Evolutionary conservation across 176 grass and related monocot genomes (phyloP).

Genomic region (Puya raimondii): DNA sequence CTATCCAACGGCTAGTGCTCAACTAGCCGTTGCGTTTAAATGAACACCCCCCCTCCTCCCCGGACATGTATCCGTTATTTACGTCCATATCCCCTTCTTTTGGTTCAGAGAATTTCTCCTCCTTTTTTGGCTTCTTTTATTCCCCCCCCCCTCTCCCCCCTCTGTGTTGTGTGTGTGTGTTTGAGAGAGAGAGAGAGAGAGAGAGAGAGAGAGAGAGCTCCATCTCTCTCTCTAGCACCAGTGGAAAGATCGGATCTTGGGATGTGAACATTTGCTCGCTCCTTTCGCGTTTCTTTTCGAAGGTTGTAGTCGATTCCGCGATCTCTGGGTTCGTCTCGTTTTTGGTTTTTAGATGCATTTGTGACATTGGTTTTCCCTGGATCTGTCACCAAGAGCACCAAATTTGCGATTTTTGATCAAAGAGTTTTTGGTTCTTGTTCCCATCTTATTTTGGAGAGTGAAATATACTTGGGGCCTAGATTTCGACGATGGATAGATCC

Average conservation of each 20-base stretch:
- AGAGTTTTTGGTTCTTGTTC: neutral
- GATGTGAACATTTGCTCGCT: neutral
- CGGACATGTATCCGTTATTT: slow-evolving; percentile 31
- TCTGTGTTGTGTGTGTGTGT: neutral
- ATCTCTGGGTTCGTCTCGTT: neutral
- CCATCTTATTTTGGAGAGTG: neutral
- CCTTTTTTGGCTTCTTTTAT: slow-evolving; percentile 10
- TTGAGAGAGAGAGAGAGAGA: slow-evolving; percentile 8
- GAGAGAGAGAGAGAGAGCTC: neutral
- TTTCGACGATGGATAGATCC: slow-evolving; percentile 34
- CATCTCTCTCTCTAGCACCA: slow-evolving; percentile 13
- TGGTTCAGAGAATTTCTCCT: slow-evolving; percentile 3
- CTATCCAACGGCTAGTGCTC: slow-evolving; percentile 23
- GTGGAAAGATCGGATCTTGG: neutral
- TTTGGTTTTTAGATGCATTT: neutral
- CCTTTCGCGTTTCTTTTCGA: too few species aligned
- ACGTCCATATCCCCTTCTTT: neutral
- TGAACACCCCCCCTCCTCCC: neutral
- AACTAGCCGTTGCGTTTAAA: slow-evolving; percentile 51
- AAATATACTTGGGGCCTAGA: neutral
- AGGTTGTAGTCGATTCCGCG: neutral
- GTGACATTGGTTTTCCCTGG: slow-evolving; percentile 4
- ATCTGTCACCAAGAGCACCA: neutral
- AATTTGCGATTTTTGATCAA: neutral
- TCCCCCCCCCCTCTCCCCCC: too few species aligned